Base-by-base conservation (phyloP, 495 filamentous ascomycete species). In the Bryoglossum gracile region DNA sequence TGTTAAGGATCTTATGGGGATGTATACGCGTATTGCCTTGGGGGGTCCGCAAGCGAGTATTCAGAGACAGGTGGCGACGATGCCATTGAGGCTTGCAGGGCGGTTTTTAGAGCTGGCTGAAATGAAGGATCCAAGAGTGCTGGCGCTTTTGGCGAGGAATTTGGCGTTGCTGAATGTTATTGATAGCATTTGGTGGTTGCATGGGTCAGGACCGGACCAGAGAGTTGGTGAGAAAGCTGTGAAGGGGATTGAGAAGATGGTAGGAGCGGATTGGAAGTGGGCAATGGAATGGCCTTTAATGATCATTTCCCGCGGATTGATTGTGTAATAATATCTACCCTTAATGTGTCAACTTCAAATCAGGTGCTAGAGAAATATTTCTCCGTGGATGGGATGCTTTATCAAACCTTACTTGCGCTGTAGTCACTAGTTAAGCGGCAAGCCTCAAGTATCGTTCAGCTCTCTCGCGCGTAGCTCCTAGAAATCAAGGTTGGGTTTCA, bases 181-280 rank as follows among this genome's bases (percentile, higher is more conserved):
- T 24, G 48, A 51, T 13, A 1, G n/a, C 3, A 14, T 43, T 1
- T 56, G 53, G 53, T 56, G 53, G 53, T 16, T 56, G n/a, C 48
- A 48, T 43, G 48, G 48, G 8, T 14, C 18, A 8, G 53, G 47
- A 4, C 0, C 4, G 4, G 34, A 30, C 6, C 46, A 55, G 13
- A 8, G 23, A 34, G 48, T 51, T 8, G 42, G 43, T 14, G 48
- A 47, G 11, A 36, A 9, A 6, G 35, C 48, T 6, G 33, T 56
- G 10, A 8, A 13, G 21, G 53, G 48, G 11, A 30, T 51, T 13
- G 11, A 4, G 11, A 11, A 22, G 22, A 22, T 56, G 48, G 8
- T 56, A 13, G 26, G 25, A 0, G 9, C 43, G 1, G 48, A 56
- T 2, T 51, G 48, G 53, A 10, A 4, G 14, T 56, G 43, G 48